Evolutionary conservation across 2,329 filamentous ascomycete genomes (phyloP), one percentile per base, ranked within the genome.

Genomic region (Monilinia vaccinii-corymbosi): DNA sequence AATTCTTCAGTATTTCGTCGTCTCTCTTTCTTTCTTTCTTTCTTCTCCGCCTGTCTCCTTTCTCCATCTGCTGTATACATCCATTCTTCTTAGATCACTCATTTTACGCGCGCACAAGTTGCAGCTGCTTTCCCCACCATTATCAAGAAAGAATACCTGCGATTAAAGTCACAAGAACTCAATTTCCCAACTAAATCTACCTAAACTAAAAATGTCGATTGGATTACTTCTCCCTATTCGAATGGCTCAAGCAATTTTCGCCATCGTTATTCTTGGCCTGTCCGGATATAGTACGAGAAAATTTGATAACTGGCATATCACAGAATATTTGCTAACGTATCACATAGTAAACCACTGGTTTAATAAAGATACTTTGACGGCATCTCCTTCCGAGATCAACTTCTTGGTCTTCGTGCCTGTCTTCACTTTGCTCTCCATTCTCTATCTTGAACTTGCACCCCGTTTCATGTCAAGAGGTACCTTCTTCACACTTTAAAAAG

Each of bases 311-410:
- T 18, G 28, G 21, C 21, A 40, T 21, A 57, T 10, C 44, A n/a
- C 28, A 28, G 48, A 28, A 53, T 57, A 55, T 8, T 60, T 52
- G 68, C 65, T 69, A 52, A 68, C 58, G 21, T 50, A 48, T 25
- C 32, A 45, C 34, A 61, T 59, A 86, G 83, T 86, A 60, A 75
- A 80, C 64, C 76, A 85, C 71, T 85, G 81, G 80, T 85, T 83
- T 71, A 76, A 80, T 69, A 74, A 72, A 62, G 74, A 82, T 67
- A 86, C 80, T 67, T 74, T 78, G 64, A 77, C 77, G 4, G 66
- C 76, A 21, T 77, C 82, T n/a, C 83, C 83, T 0, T 73, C 76
- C 4, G 77, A 82, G 63, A 72, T 86, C 72, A 80, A 78, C 74
- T 84, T 84, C 70, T 72, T 85, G 63, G 72, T 85, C 66, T 81